A percentile compares a stretch with the other conserved stretches of the same genome.
Conservation (phyloP, 1,284 basidiomycete species). For the Trametes pubescens region DNA sequence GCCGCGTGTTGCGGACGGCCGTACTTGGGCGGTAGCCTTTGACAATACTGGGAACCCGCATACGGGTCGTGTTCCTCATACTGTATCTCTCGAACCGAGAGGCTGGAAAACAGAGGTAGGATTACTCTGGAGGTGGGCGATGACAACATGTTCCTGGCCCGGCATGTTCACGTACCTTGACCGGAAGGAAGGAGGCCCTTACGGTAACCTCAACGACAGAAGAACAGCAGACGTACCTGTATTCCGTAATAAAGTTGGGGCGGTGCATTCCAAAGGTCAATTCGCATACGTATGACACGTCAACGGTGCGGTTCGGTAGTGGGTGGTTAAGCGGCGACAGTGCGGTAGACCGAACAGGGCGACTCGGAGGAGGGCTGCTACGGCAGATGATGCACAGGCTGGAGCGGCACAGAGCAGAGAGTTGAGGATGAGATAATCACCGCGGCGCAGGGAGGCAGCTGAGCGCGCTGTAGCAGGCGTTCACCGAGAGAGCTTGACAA, state of each 20-base stretch:
- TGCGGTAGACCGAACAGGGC: not conserved
- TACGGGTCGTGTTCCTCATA: not conserved
- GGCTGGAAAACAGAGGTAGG: not conserved
- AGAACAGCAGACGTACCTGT: not conserved
- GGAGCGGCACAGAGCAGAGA: not conserved
- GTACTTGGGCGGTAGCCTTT: not conserved
- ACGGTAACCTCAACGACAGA: not conserved
- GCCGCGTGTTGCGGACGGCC: not conserved
- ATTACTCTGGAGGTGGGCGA: not conserved
- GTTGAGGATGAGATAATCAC: not conserved
- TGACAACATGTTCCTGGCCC: constrained; percentile 3
- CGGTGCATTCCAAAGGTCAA: not conserved
- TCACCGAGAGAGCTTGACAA: not conserved
- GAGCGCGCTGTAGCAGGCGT: not conserved
- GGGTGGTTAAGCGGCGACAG: not conserved
- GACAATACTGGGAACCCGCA: not conserved
- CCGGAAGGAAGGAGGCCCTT: not conserved
- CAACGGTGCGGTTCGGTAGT: not conserved
- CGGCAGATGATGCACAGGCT: not conserved
- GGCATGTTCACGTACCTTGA: not conserved
- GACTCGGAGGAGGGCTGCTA: not conserved
- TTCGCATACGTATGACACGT: not conserved
- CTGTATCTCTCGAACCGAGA: no score
- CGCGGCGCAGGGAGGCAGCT: not conserved
- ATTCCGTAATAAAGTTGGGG: not conserved